Conservation (phyloP, 192 early-diverging fungal genomes). For the Gigaspora rosea region DNA sequence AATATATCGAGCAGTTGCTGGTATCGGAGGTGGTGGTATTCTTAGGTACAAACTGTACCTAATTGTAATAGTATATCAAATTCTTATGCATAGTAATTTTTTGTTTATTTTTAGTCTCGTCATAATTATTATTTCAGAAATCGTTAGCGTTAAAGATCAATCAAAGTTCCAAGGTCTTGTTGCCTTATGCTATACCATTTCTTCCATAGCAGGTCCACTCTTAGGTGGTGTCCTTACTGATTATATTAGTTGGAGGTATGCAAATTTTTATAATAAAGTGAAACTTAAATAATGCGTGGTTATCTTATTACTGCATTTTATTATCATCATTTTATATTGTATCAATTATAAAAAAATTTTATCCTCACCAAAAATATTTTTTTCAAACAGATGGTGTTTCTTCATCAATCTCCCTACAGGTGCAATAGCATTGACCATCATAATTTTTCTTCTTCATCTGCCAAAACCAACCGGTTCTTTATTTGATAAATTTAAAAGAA, state of each 20-base stretch:
- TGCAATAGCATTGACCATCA: slow-evolving; percentile 43
- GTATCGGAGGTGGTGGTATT: slow-evolving; percentile 3
- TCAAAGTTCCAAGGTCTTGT: neutral
- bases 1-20: neutral
- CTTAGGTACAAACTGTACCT: neutral
- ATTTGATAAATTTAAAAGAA: slow-evolving; percentile 54
- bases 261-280: neutral
- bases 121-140: neutral
- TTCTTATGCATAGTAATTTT: neutral
- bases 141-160: neutral
- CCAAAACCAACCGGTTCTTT: slow-evolving; percentile 51
- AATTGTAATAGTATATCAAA: neutral
- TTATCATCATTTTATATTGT: neutral
- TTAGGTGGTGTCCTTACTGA: slow-evolving; percentile 64
- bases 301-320: neutral
- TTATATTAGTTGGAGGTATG: slow-evolving; percentile 52
- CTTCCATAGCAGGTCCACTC: slow-evolving; percentile 60
- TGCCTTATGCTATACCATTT: slow-evolving; percentile 43
- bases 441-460: slow-evolving; percentile 59
- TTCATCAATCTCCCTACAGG: slow-evolving; percentile 64
- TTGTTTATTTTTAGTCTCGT: neutral
- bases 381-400: slow-evolving; percentile 48
- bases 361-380: too few relatives aligned
- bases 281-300: neutral
- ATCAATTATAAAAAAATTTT: neutral